phyloP scores from a whole-genome alignment of 768 basidiomycete genomes.

The Phylloporus sp. region DNA sequence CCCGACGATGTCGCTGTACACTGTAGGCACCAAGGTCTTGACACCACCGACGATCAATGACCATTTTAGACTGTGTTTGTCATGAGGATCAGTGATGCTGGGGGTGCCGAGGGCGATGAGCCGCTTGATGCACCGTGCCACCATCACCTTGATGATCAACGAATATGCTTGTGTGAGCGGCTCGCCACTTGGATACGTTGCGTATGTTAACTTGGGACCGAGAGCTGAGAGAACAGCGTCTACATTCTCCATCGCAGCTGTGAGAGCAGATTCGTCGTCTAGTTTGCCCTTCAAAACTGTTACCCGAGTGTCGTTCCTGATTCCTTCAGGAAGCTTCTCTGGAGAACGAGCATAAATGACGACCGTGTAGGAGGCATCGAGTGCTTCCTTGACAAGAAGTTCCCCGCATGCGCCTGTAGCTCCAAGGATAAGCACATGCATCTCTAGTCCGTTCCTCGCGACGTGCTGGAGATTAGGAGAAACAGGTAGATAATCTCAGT shows the following conservation, averaged over 20 bases:
- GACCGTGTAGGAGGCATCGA: conserved; percentile 42
- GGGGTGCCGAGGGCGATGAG: conserved; percentile 65
- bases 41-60: conserved; percentile 35
- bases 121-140: conserved; percentile 45
- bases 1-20: conserved; percentile 70
- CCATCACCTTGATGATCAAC: conserved; percentile 53
- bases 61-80: conserved; percentile 45
- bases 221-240: conserved; percentile 64
- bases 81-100: conserved; percentile 56
- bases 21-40: conserved; percentile 42
- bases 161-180: conserved; percentile 62
- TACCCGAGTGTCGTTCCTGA: conserved; percentile 41
- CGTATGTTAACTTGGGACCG: conserved; percentile 45
- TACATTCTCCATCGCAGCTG: conserved; percentile 49
- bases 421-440: conserved; percentile 64
- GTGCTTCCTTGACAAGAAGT: conserved; percentile 50
- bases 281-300: conserved; percentile 53
- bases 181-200: conserved; percentile 39
- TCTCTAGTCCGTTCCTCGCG: conserved; percentile 9
- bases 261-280: conserved; percentile 44
- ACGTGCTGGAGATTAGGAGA: neutral
- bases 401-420: conserved; percentile 61
- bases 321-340: conserved; percentile 52
- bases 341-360: conserved; percentile 63
- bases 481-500: neutral